Evolutionary conservation across 2,329 filamentous ascomycete species (phyloP).

Genomic region (Nemania sp.): DNA sequence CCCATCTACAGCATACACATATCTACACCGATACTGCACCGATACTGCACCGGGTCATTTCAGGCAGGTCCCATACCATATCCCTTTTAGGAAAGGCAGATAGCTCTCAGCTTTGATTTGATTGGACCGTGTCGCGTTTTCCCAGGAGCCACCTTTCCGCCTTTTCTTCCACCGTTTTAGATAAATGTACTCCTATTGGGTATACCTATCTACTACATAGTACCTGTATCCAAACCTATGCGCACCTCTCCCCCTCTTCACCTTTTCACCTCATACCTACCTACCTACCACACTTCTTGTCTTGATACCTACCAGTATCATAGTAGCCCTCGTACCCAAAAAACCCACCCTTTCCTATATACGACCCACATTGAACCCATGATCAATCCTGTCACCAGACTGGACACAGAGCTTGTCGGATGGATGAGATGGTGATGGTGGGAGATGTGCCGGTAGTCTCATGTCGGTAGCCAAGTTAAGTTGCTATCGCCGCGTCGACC

Average conservation of each 20-base stretch:
- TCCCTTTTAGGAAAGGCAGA: slow-evolving; percentile 20
- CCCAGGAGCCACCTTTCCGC: neutral
- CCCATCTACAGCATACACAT: too few species aligned
- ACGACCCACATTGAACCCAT: slow-evolving; percentile 34
- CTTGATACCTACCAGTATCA: neutral
- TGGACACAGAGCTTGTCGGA: slow-evolving; percentile 11
- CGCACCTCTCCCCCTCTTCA: slow-evolving; percentile 11
- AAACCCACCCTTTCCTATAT: slow-evolving; percentile 14
- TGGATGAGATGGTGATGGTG: slow-evolving; percentile 19
- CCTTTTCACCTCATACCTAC: slow-evolving; percentile 24
- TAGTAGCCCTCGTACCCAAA: neutral
- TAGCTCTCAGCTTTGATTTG: slow-evolving; percentile 4
- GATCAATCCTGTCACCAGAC: slow-evolving; percentile 36
- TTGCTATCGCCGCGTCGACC: slow-evolving; percentile 16
- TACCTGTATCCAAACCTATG: too few species aligned
- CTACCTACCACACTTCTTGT: slow-evolving; percentile 25
- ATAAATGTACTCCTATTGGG: neutral
- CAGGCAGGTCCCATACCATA: slow-evolving; percentile 4
- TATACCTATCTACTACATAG: neutral
- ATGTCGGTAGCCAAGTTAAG: slow-evolving; percentile 34
- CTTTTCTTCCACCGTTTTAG: slow-evolving; percentile 5
- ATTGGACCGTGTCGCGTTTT: slow-evolving; percentile 13
- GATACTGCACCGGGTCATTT: slow-evolving; percentile 10
- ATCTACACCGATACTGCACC: neutral
- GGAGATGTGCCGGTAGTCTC: slow-evolving; percentile 27